phyloP scores from a whole-genome alignment of 257 asterid species.

The Sherardia arvensis region DNA sequence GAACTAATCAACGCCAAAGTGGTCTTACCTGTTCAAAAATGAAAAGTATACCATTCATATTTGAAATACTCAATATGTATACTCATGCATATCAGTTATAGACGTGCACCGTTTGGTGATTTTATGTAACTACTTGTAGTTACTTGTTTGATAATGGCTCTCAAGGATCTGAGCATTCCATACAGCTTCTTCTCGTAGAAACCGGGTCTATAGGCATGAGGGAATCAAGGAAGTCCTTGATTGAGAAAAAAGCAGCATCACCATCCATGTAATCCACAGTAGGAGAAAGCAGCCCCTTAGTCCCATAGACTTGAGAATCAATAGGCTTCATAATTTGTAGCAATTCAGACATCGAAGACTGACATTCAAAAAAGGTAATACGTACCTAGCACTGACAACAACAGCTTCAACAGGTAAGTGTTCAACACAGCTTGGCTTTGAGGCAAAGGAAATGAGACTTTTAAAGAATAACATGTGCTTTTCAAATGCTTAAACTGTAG shows the following conservation, averaged over 20 bases:
- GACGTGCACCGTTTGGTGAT: too few species aligned
- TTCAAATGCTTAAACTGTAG: neutral
- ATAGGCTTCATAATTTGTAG: neutral
- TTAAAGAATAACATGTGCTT: neutral
- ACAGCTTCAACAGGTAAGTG: neutral
- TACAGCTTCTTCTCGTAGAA: neutral
- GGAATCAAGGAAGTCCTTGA: neutral
- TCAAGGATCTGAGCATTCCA: neutral
- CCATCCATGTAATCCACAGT: neutral
- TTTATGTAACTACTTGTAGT: neutral
- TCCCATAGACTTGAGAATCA: neutral
- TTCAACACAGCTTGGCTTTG: neutral
- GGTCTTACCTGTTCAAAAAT: neutral
- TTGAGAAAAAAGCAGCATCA: neutral
- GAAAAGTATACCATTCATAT: too few species aligned
- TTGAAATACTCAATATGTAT: too few species aligned
- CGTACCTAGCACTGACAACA: neutral
- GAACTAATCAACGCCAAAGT: neutral
- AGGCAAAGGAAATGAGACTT: neutral
- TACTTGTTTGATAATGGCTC: neutral
- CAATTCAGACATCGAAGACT: neutral
- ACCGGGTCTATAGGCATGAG: neutral
- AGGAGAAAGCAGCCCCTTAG: neutral
- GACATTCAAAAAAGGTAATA: neutral
- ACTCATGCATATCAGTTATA: too few species aligned